A percentile compares a stretch with the other conserved stretches of the same genome.
phyloP scores from a whole-genome alignment of 345 rosid genomes.

The Linum trigynum region DNA sequence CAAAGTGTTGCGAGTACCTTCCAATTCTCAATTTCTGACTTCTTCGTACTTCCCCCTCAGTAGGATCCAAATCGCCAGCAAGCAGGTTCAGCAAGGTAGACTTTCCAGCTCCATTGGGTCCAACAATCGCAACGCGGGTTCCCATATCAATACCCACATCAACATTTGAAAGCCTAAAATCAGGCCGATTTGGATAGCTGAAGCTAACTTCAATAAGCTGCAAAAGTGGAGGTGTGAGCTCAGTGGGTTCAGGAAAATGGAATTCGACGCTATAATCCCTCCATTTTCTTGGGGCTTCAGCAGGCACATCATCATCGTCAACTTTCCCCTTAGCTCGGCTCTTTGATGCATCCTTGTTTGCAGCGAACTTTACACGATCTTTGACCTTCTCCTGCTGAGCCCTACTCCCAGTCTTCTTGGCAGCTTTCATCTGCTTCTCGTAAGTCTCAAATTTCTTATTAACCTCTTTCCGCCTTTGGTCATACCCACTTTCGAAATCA shows the following conservation, averaged over 20 bases:
- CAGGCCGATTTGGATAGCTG: slow-evolving; percentile 69
- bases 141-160: slow-evolving; percentile 99
- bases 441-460: slow-evolving; percentile 69
- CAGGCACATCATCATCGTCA: slow-evolving; percentile 60
- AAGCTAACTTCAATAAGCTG: slow-evolving; percentile 89
- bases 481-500: slow-evolving; percentile 74
- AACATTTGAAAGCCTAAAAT: slow-evolving; percentile 68
- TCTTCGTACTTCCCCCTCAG: slow-evolving; percentile 73
- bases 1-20: slow-evolving; percentile 94
- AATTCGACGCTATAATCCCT: slow-evolving; percentile 86
- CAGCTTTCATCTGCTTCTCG: slow-evolving; percentile 80
- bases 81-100: slow-evolving; percentile 86
- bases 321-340: slow-evolving; percentile 58
- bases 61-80: slow-evolving; percentile 78
- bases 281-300: slow-evolving; percentile 88
- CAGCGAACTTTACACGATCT: slow-evolving; percentile 62
- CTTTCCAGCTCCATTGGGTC: slow-evolving; percentile 96
- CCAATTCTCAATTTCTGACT: slow-evolving; percentile 91
- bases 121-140: slow-evolving; percentile 85
- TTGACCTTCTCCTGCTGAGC: slow-evolving; percentile 85
- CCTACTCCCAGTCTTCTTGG: slow-evolving; percentile 70
- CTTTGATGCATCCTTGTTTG: slow-evolving; percentile 74
- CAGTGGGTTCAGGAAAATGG: slow-evolving; percentile 95
- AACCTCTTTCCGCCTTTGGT: slow-evolving; percentile 83
- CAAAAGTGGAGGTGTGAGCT: slow-evolving; percentile 83